A percentile compares a stretch with the other conserved stretches of the same genome.
Evolutionary conservation across 1,284 basidiomycete species (phyloP).

Genomic region (Lentinula novae-zelandiae): DNA sequence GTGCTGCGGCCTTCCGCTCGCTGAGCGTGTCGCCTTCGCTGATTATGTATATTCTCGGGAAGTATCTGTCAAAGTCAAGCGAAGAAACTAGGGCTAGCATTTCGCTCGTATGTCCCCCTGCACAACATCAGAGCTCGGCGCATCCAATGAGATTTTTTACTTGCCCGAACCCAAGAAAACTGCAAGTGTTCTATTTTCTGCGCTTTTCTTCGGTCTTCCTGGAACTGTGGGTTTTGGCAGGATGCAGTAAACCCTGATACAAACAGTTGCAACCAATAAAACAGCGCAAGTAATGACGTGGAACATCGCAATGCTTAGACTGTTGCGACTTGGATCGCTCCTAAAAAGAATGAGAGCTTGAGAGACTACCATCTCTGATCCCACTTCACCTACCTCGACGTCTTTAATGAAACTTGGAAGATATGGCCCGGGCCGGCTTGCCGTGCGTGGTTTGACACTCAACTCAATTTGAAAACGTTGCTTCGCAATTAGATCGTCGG

Average conservation of each 20-base stretch:
- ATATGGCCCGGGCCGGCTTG: too few species aligned
- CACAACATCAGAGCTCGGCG: neutral
- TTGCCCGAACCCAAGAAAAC: conserved; percentile 65
- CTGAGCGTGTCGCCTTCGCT: conserved; percentile 84
- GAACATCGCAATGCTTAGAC: conserved; percentile 48
- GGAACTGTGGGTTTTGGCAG: neutral
- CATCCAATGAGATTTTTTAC: conserved; percentile 15
- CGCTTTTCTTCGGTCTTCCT: neutral
- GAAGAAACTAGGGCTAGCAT: conserved; percentile 74
- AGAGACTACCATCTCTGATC: too few species aligned
- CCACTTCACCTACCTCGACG: too few species aligned
- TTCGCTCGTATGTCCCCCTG: conserved; percentile 95
- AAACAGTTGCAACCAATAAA: conserved; percentile 24
- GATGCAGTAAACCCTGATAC: neutral
- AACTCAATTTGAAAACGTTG: too few species aligned
- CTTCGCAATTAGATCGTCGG: too few species aligned
- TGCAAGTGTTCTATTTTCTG: conserved; percentile 43
- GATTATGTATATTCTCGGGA: conserved; percentile 77
- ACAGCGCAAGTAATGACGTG: conserved; percentile 14
- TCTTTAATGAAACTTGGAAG: too few species aligned
- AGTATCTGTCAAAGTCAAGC: conserved; percentile 76
- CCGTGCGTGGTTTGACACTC: too few species aligned
- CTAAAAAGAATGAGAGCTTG: neutral
- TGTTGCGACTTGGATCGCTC: conserved; percentile 20
- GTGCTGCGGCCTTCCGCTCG: conserved; percentile 58